Percentiles rank a stretch among this genome's conserved stretches.
These are phyloP conservation scores for Halenospora varia DNA, from an alignment of 495 filamentous ascomycete genomes.

Conservation along the genomic window DNA sequence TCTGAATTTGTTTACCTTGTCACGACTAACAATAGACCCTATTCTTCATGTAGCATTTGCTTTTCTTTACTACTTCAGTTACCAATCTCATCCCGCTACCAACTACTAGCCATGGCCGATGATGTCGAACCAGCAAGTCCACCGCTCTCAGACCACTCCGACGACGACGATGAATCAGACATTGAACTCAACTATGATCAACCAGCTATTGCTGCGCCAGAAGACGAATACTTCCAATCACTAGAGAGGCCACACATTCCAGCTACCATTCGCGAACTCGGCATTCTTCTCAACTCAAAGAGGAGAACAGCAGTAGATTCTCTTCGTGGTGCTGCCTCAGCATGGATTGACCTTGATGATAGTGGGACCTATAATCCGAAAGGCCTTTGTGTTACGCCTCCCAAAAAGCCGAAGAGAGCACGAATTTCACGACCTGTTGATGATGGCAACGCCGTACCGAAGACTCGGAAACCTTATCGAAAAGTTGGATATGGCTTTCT, in stretches of 20 bases:
- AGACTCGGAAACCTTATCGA: neutral
- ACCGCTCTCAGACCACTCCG: too few relatives aligned
- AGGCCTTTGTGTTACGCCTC: neutral
- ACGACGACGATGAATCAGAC: neutral
- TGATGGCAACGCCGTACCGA: neutral
- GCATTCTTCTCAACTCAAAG: neutral
- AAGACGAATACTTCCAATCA: neutral
- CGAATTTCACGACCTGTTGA: neutral
- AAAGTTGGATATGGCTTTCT: constrained; percentile 5
- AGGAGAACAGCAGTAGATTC: constrained; percentile 3
- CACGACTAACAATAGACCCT: too few relatives aligned
- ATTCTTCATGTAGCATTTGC: too few relatives aligned
- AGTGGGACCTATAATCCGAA: constrained; percentile 22
- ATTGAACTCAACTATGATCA: neutral
- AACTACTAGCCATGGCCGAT: too few relatives aligned
- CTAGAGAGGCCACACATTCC: neutral
- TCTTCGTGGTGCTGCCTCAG: constrained; percentile 4
- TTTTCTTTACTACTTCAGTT: too few relatives aligned
- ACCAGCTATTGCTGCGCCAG: neutral
- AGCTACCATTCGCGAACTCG: neutral
- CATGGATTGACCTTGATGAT: constrained; percentile 18
- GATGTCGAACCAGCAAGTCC: too few relatives aligned
- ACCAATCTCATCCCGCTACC: too few relatives aligned
- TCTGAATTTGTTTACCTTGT: too few relatives aligned
- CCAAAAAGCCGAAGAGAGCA: neutral